phyloP scores from a whole-genome alignment of 148 eudicot genomes.

The Polygonum maritimum region DNA sequence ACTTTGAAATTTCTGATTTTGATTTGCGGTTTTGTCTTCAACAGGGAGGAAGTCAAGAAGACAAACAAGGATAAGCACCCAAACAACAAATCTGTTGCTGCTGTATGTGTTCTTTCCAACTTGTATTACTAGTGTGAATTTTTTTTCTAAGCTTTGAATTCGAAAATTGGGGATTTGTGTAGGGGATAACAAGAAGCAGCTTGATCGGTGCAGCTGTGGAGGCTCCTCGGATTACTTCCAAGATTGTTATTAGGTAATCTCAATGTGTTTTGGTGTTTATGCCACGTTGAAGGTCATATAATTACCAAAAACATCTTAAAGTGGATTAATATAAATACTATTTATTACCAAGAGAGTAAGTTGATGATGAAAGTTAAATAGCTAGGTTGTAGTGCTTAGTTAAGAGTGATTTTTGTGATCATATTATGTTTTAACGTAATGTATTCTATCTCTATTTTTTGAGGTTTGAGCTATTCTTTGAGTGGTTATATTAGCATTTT shows the following conservation, averaged over 20 bases:
- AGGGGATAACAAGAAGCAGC: conserved; percentile 99
- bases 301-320: too few relatives aligned
- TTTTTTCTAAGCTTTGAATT: neutral
- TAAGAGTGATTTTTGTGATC: too few relatives aligned
- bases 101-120: neutral
- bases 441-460: too few relatives aligned
- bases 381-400: too few relatives aligned
- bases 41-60: neutral
- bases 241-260: conserved; percentile 82
- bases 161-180: neutral
- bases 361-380: too few relatives aligned
- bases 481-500: too few relatives aligned
- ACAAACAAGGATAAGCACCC: neutral
- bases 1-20: too few relatives aligned
- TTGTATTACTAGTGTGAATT: neutral
- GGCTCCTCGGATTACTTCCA: conserved; percentile 97
- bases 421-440: too few relatives aligned
- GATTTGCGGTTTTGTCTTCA: neutral
- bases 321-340: too few relatives aligned
- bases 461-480: too few relatives aligned
- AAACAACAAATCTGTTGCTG: neutral
- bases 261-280: neutral
- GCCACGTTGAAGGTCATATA: neutral
- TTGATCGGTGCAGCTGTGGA: conserved; percentile 96
- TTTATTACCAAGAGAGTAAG: too few relatives aligned